phyloP scores from a whole-genome alignment of 2,329 filamentous ascomycete species.

The Fusarium sulawesiense region DNA sequence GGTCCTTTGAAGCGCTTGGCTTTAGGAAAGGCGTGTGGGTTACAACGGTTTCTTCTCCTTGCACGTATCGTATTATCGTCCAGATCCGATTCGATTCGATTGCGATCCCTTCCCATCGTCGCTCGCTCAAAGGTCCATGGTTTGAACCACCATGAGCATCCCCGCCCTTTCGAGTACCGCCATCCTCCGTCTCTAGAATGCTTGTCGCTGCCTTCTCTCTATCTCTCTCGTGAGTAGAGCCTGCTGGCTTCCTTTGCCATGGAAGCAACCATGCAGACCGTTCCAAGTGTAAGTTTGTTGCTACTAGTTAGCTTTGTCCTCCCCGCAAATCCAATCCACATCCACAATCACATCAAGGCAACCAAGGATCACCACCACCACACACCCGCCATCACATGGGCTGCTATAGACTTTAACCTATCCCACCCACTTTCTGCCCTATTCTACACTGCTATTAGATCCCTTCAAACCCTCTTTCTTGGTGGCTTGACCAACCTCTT shows the following conservation, averaged over 20 bases:
- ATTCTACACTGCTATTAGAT: conserved; percentile 31
- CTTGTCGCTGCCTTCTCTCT: conserved; percentile 51
- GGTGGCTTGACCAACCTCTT: conserved; percentile 35
- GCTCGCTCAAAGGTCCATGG: conserved; percentile 36
- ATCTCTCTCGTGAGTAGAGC: conserved; percentile 52
- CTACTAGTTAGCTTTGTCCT: conserved; percentile 29
- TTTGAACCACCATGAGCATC: conserved; percentile 49
- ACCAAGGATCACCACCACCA: conserved; percentile 41
- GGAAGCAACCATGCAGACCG: conserved; percentile 64
- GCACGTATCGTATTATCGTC: neutral
- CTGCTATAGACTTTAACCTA: conserved; percentile 43
- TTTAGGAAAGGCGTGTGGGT: conserved; percentile 23
- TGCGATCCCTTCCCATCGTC: conserved; percentile 14
- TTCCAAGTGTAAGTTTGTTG: conserved; percentile 61
- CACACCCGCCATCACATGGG: conserved; percentile 35
- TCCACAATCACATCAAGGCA: conserved; percentile 32
- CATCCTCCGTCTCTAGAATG: conserved; percentile 50
- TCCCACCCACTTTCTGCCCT: conserved; percentile 31
- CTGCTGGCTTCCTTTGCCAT: conserved; percentile 47
- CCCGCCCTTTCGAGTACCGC: conserved; percentile 45
- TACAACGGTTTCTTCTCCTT: conserved; percentile 28
- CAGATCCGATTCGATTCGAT: conserved; percentile 1
- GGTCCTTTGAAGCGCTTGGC: conserved; percentile 27
- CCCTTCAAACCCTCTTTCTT: conserved; percentile 36
- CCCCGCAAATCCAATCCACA: conserved; percentile 38